Conservation (phyloP, 2,329 filamentous ascomycete genomes). For the Phialocephala sp. region DNA sequence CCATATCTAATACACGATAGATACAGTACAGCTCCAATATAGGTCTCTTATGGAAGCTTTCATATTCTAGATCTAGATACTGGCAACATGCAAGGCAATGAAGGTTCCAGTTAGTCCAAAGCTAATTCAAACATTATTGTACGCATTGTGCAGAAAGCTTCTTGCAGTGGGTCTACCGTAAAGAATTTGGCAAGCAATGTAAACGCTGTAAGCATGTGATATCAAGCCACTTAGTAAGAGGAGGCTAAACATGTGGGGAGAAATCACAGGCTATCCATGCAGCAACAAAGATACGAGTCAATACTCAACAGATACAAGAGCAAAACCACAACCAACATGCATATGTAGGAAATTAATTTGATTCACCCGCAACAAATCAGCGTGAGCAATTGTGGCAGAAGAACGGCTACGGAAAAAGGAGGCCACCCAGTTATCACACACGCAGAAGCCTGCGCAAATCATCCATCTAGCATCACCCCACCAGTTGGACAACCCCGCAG, state of each 20-base stretch:
- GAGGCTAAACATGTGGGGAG: neutral
- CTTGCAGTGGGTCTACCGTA: neutral
- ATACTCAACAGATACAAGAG: neutral
- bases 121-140: no score
- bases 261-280: neutral
- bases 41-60: no score
- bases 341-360: constrained; percentile 32
- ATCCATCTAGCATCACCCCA: constrained; percentile 12
- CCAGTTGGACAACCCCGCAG: constrained; percentile 13
- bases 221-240: constrained; percentile 3
- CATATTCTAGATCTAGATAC: no score
- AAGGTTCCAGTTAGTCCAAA: no score
- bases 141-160: neutral
- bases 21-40: no score
- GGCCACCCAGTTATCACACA: constrained; percentile 7
- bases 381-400: constrained; percentile 33
- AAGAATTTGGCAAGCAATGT: no score
- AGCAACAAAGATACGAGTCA: neutral
- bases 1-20: no score
- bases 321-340: neutral
- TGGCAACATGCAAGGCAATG: no score
- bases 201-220: neutral
- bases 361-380: constrained; percentile 31
- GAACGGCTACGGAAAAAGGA: constrained; percentile 29
- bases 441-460: constrained; percentile 6